Base-by-base conservation (phyloP, 192 early-diverging fungal species). In the Backusella circina region DNA sequence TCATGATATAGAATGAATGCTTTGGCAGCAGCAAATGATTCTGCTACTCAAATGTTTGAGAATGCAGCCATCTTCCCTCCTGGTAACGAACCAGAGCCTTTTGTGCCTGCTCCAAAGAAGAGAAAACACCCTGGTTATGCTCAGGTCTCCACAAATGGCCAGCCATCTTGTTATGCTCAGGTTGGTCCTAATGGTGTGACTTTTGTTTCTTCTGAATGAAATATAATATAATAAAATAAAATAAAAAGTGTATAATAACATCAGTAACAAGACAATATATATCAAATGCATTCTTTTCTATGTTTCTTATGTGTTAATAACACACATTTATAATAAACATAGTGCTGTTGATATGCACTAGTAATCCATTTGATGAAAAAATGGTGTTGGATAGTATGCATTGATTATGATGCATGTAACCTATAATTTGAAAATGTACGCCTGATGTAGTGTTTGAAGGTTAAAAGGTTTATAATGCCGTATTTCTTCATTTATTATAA, bases 1-100 rank as follows among this genome's bases (percentile, higher is more conserved):
- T n/a, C n/a, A n/a, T n/a, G n/a, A 38, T 21, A 6, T 65, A 81
- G 79, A 61, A 41, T 82, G 75, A 83, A 79, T 71, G 74, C 75
- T 1, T 51, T 83, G 31, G 68, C 70, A 8, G 65, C 64, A 36
- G 71, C 69, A 28, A 76, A 83, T 41, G 78, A 79, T 57, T 79
- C 77, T 21, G 70, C 78, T 15, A 65, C 67, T 18, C 82, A 83
- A 44, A 33, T 79, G 33, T 75, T 79, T 47, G 61, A 76, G 35
- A 72, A 76, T 32, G 37, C 76, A 12, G 6, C 64, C 32, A 54
- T 76, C 16, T 79, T 79, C 67, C 77, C 75, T 28, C 32, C 47
- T 26, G 32, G 71, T n/a, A 8, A 71, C 32, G 80, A 68, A 65
- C 47, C 67, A 2, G 33, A 44, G 15, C 31, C 61, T n/a, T 32